Evolutionary conservation across 441 rosid genomes (phyloP).

Genomic region (Capsella rubella): DNA sequence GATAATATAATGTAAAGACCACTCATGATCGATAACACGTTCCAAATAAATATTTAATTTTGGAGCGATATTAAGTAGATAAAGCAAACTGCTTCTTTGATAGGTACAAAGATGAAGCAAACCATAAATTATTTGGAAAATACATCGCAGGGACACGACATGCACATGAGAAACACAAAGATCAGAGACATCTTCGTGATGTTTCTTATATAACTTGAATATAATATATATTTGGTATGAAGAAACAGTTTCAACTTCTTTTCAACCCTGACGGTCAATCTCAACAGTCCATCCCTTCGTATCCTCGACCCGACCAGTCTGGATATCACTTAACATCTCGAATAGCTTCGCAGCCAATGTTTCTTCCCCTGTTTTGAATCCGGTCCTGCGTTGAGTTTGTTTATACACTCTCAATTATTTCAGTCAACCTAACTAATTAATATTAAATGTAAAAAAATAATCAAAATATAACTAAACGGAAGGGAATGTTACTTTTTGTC

Average conservation of each 20-base stretch:
- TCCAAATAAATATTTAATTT: not conserved
- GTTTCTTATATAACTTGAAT: not conserved
- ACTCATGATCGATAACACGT: no score
- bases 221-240: not conserved
- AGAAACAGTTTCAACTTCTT: not conserved
- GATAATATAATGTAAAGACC: no score
- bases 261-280: constrained; percentile 38
- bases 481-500: constrained; percentile 46
- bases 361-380: constrained; percentile 53
- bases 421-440: not conserved
- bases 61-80: not conserved
- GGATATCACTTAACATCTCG: constrained; percentile 53
- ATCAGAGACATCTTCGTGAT: constrained; percentile 37
- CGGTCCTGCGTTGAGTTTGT: constrained; percentile 46
- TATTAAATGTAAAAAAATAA: not conserved
- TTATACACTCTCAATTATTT: not conserved
- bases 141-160: not conserved
- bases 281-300: constrained; percentile 62
- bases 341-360: constrained; percentile 49
- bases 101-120: not conserved
- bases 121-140: not conserved
- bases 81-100: not conserved
- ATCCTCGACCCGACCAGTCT: constrained; percentile 62
- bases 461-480: not conserved
- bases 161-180: constrained; percentile 23